phyloP scores from a whole-genome alignment of 352 stramenopile species.

The Aphanomyces astaci region DNA sequence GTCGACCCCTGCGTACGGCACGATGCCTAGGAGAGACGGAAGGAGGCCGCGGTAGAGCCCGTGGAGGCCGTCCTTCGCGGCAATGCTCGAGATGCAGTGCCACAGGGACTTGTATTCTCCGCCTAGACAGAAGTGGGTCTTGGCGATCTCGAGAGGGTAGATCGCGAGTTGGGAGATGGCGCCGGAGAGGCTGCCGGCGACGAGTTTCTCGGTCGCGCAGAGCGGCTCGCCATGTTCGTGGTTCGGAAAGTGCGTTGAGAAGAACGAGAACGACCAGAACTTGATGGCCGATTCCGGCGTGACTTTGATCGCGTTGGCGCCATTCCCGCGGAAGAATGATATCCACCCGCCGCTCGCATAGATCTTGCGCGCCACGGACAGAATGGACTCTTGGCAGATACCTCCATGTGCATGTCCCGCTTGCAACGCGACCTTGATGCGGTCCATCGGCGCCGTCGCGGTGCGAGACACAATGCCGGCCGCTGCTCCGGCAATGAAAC shows the following conservation, averaged over 20 bases:
- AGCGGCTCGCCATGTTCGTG: slow-evolving; percentile 15
- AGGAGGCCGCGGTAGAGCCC: slow-evolving; percentile 55
- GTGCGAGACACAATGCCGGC: slow-evolving; percentile 60
- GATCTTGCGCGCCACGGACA: slow-evolving; percentile 47
- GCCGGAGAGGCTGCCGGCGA: slow-evolving; percentile 63
- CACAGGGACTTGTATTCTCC: slow-evolving; percentile 57
- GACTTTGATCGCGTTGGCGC: slow-evolving; percentile 67
- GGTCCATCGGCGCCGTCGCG: slow-evolving; percentile 61
- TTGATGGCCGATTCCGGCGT: slow-evolving; percentile 71
- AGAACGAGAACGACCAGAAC: slow-evolving; percentile 72
- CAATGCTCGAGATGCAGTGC: slow-evolving; percentile 41
- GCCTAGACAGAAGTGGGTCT: slow-evolving; percentile 49
- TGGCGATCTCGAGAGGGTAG: slow-evolving; percentile 80
- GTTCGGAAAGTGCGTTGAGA: slow-evolving; percentile 20
- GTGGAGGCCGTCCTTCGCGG: slow-evolving; percentile 42
- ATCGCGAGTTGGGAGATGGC: slow-evolving; percentile 60
- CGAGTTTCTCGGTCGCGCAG: slow-evolving; percentile 35
- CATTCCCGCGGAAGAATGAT: slow-evolving; percentile 70
- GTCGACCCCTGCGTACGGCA: slow-evolving; percentile 66
- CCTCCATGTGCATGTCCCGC: slow-evolving; percentile 28
- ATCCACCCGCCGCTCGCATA: slow-evolving; percentile 44
- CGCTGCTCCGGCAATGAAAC: slow-evolving; percentile 72
- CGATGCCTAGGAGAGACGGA: slow-evolving; percentile 57
- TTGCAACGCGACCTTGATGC: slow-evolving; percentile 72
- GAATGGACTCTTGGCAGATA: slow-evolving; percentile 21